Conservation (phyloP, 2,329 filamentous ascomycete genomes). For the Nemania diffusa region DNA sequence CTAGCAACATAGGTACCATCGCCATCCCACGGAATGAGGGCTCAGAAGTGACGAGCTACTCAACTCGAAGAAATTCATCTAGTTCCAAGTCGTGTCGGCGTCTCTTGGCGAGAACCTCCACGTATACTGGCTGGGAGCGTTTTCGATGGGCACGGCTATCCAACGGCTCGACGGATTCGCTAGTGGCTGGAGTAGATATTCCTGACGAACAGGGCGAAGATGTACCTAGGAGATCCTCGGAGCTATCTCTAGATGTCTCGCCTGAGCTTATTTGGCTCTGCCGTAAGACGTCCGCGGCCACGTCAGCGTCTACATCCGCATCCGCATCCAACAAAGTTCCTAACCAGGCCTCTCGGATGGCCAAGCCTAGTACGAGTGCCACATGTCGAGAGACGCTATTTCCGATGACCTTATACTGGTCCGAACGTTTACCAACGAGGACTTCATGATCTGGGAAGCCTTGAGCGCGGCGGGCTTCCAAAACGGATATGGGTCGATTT, state of each 20-base stretch:
- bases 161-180: constrained; percentile 31
- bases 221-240: constrained; percentile 12
- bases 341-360: constrained; percentile 68
- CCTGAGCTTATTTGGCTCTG: background rate
- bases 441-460: constrained; percentile 77
- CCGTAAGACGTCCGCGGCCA: background rate
- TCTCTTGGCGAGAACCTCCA: constrained; percentile 37
- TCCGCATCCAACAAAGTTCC: constrained; percentile 49
- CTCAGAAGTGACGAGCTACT: background rate
- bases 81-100: constrained; percentile 1
- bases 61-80: background rate
- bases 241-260: background rate
- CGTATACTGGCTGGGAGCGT: constrained; percentile 27
- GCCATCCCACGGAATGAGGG: background rate
- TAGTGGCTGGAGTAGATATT: constrained; percentile 39
- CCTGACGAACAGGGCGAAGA: constrained; percentile 17
- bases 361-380: constrained; percentile 72
- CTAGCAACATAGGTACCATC: background rate
- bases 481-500: constrained; percentile 67
- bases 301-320: background rate
- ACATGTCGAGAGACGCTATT: constrained; percentile 80
- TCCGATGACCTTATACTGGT: constrained; percentile 75
- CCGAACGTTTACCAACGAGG: constrained; percentile 64
- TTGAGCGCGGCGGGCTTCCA: constrained; percentile 76
- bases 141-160: constrained; percentile 37